A percentile compares a stretch with the other conserved stretches of the same genome.
Evolutionary conservation across 768 basidiomycete genomes (phyloP).

Genomic region (Dentipellis sp.): DNA sequence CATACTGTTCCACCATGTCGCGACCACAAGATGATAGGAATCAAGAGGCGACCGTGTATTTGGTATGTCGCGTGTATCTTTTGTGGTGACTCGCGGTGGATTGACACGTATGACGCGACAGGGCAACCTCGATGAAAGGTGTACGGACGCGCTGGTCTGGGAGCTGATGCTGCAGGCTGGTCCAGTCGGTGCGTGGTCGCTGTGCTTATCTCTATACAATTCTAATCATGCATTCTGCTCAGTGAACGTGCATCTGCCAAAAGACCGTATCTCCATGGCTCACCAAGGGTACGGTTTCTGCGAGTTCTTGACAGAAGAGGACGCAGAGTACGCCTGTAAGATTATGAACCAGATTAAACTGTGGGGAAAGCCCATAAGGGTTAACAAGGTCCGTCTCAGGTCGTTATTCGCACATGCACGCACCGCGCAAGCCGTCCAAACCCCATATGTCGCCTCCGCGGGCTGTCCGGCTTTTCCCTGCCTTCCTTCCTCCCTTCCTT

Average conservation of each 20-base stretch:
- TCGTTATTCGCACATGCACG: not conserved
- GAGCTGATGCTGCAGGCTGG: conserved; percentile 99
- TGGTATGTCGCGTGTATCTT: conserved; percentile 23
- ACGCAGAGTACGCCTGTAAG: conserved; percentile 99
- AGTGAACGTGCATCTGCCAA: conserved; percentile 98
- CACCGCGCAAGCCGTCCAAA: conserved; percentile 1
- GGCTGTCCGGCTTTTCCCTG: not conserved
- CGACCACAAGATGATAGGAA: conserved; percentile 46
- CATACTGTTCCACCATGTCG: conserved; percentile 20
- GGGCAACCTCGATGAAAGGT: conserved; percentile 97
- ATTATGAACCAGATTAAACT: conserved; percentile 99
- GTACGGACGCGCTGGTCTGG: conserved; percentile 91
- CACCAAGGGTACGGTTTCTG: conserved; percentile 99
- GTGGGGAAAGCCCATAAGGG: conserved; percentile 97
- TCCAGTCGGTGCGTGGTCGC: conserved; percentile 71
- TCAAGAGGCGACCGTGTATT: conserved; percentile 55
- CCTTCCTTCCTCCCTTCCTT: not conserved
- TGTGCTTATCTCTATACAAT: not conserved
- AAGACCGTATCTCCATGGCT: conserved; percentile 96
- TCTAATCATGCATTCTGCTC: not conserved
- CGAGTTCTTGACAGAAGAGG: conserved; percentile 98
- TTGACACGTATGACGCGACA: conserved; percentile 20
- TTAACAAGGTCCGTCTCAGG: conserved; percentile 77
- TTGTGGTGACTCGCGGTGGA: not conserved
- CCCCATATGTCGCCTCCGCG: not conserved